Evolutionary conservation across 2,329 filamentous ascomycete species (phyloP).

Genomic region (Grosmannia clavigera): DNA sequence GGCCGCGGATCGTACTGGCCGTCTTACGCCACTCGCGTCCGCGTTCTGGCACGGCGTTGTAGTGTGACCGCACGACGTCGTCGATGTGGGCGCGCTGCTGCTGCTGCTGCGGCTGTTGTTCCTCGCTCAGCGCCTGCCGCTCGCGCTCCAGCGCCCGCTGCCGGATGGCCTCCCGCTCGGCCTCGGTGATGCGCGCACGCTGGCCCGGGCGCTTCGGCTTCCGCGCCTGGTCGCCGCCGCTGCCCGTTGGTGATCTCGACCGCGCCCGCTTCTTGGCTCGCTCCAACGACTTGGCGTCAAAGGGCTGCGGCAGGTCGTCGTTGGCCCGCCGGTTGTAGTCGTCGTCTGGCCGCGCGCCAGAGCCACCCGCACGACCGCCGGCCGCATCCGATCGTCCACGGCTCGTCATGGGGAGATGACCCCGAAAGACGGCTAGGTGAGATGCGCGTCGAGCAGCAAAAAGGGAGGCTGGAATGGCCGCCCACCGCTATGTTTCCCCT

Average conservation of each 20-base stretch:
- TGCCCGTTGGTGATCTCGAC: conserved; percentile 29
- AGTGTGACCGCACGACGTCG: conserved; percentile 84
- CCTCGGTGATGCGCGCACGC: conserved; percentile 52
- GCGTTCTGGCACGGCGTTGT: conserved; percentile 89
- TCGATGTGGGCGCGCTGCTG: conserved; percentile 50
- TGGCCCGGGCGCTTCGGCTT: conserved; percentile 58
- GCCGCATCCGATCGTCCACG: neutral
- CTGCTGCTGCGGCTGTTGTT: conserved; percentile 18
- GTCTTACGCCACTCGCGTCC: conserved; percentile 91
- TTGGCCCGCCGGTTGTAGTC: conserved; percentile 15
- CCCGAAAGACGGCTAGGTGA: neutral
- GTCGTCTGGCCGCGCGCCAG: neutral
- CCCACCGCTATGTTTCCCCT: neutral
- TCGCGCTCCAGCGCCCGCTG: conserved; percentile 45
- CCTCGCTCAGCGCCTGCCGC: conserved; percentile 27
- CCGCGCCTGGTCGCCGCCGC: conserved; percentile 25
- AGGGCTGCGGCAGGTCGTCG: conserved; percentile 44
- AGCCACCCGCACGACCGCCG: neutral
- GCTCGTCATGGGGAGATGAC: neutral
- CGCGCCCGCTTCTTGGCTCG: conserved; percentile 45
- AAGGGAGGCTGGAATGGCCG: neutral
- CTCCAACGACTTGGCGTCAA: conserved; percentile 46
- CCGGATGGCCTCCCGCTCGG: conserved; percentile 56
- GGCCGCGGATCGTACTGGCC: conserved; percentile 86
- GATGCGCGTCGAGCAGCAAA: neutral